Percentiles rank a stretch among this genome's conserved stretches.
Conservation (phyloP, 2,329 filamentous ascomycete genomes). For the Samsoniella hepiali region DNA sequence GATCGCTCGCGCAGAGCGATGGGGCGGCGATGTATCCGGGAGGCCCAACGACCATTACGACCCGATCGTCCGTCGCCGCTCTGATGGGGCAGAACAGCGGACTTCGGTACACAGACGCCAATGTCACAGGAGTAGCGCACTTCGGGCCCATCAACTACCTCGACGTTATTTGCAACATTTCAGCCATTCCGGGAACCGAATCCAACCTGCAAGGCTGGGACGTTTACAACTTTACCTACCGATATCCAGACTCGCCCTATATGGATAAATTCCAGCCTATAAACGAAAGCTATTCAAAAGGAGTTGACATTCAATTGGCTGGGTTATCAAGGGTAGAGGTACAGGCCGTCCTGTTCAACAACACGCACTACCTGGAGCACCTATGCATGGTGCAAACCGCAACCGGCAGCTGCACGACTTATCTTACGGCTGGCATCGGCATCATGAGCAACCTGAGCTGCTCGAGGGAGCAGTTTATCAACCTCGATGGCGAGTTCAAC, state of each 20-base stretch:
- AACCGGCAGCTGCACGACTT: not conserved
- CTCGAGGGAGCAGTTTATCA: not conserved
- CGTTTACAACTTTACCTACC: conserved; percentile 1
- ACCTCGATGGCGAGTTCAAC: not conserved
- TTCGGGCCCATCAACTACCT: not conserved
- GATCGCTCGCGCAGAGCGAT: not conserved
- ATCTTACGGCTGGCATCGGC: not conserved
- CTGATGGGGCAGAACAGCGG: not conserved
- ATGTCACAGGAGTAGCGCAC: not conserved
- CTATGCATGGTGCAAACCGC: not conserved
- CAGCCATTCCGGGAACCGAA: not conserved
- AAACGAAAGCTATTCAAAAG: not conserved
- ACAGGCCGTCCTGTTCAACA: not conserved
- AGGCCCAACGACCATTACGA: not conserved
- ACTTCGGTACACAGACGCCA: not conserved
- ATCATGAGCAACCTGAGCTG: not conserved
- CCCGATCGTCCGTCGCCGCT: not conserved
- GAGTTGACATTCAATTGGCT: not conserved
- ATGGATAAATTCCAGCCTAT: not conserved
- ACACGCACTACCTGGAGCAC: not conserved
- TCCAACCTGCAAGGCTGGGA: not conserved
- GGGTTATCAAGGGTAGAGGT: not conserved
- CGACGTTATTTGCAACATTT: not conserved
- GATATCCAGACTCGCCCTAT: not conserved
- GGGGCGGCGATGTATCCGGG: not conserved